Evolutionary conservation across 2,329 filamentous ascomycete genomes (phyloP).

Genomic region (Colletotrichum australisinense): DNA sequence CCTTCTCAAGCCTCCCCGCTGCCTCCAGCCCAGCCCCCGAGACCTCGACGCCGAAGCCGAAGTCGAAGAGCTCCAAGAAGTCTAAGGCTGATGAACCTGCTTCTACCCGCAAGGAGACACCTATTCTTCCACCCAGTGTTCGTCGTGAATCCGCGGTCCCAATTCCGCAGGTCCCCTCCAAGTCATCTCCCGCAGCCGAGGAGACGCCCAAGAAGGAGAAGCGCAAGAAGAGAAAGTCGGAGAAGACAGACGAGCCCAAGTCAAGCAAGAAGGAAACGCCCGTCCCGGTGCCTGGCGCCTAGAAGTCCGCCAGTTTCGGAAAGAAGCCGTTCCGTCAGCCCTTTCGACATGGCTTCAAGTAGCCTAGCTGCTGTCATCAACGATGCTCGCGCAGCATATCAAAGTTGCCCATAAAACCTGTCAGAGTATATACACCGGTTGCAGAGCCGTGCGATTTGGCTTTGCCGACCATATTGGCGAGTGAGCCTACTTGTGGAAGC

Average conservation of each 20-base stretch:
- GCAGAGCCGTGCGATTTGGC: neutral
- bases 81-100: slow-evolving; percentile 40
- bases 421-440: slow-evolving; percentile 26
- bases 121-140: slow-evolving; percentile 36
- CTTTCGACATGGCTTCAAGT: neutral
- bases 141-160: slow-evolving; percentile 27
- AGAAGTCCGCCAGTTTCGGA: neutral
- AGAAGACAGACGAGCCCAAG: slow-evolving; percentile 6
- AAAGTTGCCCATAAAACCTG: slow-evolving; percentile 18
- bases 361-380: neutral
- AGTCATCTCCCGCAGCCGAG: slow-evolving; percentile 11
- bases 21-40: slow-evolving; percentile 39
- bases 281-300: slow-evolving; percentile 21
- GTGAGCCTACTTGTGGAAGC: neutral
- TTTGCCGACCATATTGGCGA: neutral
- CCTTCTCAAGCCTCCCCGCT: slow-evolving; percentile 35
- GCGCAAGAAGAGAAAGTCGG: slow-evolving; percentile 33
- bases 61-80: slow-evolving; percentile 45
- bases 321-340: neutral
- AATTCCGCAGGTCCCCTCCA: slow-evolving; percentile 4
- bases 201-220: slow-evolving; percentile 41
- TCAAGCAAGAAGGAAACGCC: slow-evolving; percentile 43
- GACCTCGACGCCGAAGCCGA: slow-evolving; percentile 39
- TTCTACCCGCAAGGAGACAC: slow-evolving; percentile 41
- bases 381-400: neutral